Percentiles rank a stretch among this genome's conserved stretches.
These are phyloP conservation scores for Pontederia paniculata DNA, from an alignment of 176 grass and related monocot species.

Conservation along the genomic window DNA sequence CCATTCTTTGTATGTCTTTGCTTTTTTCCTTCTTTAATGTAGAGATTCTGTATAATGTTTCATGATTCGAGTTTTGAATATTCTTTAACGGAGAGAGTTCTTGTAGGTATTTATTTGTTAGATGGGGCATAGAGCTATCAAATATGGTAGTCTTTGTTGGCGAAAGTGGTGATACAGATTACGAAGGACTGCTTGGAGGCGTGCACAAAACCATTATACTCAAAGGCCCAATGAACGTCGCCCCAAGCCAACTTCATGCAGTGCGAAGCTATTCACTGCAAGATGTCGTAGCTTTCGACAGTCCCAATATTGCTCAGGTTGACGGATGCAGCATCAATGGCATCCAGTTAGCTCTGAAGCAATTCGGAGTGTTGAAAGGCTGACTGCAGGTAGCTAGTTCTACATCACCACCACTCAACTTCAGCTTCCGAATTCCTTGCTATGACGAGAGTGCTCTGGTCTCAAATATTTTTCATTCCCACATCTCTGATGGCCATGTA, in stretches of 20 bases:
- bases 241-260: constrained; percentile 41
- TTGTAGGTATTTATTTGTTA: constrained; percentile 73
- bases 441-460: too few relatives aligned
- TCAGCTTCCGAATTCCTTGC: too few relatives aligned
- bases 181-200: constrained; percentile 70
- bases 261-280: constrained; percentile 59
- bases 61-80: too few relatives aligned
- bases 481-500: too few relatives aligned
- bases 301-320: constrained; percentile 43
- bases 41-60: background rate
- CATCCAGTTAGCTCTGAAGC: constrained; percentile 39
- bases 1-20: too few relatives aligned
- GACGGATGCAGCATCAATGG: constrained; percentile 32
- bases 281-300: constrained; percentile 70
- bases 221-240: constrained; percentile 64
- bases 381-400: too few relatives aligned
- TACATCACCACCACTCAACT: too few relatives aligned
- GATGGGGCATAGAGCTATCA: constrained; percentile 76
- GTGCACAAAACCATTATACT: constrained; percentile 77
- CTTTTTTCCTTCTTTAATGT: too few relatives aligned
- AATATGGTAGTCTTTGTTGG: constrained; percentile 68
- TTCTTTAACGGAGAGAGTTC: background rate
- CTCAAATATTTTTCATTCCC: too few relatives aligned
- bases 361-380: constrained; percentile 27
- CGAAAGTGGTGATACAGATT: constrained; percentile 85